Evolutionary conservation across 768 basidiomycete species (phyloP), one percentile per base, ranked within the genome.

Genomic region (Sarcodon aspratus): DNA sequence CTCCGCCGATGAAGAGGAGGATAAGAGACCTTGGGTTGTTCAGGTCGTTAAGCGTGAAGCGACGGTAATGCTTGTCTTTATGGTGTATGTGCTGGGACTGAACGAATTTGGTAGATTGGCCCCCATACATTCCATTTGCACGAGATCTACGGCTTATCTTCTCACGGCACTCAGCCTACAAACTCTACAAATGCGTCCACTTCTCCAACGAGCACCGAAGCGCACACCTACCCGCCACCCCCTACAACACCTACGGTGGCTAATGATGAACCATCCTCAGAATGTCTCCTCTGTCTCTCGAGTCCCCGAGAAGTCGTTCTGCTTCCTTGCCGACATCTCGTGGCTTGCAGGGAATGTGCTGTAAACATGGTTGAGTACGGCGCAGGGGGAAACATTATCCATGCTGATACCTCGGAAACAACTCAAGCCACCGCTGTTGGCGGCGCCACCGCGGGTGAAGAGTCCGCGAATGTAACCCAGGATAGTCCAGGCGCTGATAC

Each of bases 361-460:
- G 66, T 96, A 47, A 95, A 95, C 61, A 97, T 97, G 93, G 84
- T 97, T 45, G 93, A 97, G 63, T 97, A 92, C 61, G 93, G 93
- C 31, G 93, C 93, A 0, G 93, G 93, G 3, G 93, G 93, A 3
- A 82, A 74, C 44, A 85, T 95, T 45, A 75, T 73, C n/a, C 81
- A 87, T 46, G 57, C 66, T 2, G 70, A 73, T 7, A 72, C 72
- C 13, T 55, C 57, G 10, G 62, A 56, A 13, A 54, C 55, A 8
- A 56, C 53, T 0, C 59, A 69, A 0, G 67, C 65, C 1, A 57
- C 62, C 3, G 57, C 60, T 12, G 52, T 34, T 7, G 55, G 51
- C 7, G 27, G 13, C 13, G 27, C 15, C 27, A 27, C 6, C 17
- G 7, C 15, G 6, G 27, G 27, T 42, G 40, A 2, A 9, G 40